Percentiles rank a stretch among this genome's conserved stretches.
Conservation (phyloP, 495 filamentous ascomycete species). For the Aspergillus coremiiformis region DNA sequence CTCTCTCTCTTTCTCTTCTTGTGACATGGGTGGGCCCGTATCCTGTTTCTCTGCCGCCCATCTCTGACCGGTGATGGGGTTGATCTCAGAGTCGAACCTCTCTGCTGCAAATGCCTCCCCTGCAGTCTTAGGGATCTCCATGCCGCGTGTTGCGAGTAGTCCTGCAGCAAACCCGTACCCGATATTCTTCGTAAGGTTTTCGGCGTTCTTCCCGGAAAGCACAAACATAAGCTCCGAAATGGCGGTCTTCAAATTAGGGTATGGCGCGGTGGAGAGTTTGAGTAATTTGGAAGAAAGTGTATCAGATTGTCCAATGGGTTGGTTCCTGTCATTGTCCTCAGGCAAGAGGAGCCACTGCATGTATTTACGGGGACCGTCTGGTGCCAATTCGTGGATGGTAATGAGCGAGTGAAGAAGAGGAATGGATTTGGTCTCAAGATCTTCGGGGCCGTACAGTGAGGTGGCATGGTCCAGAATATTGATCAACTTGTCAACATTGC, state of each 20-base stretch:
- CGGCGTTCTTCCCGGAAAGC: slow-evolving; percentile 67
- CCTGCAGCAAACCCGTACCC: slow-evolving; percentile 92
- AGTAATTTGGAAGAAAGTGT: slow-evolving; percentile 73
- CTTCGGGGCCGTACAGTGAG: slow-evolving; percentile 49
- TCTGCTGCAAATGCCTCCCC: slow-evolving; percentile 49
- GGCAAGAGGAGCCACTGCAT: slow-evolving; percentile 69
- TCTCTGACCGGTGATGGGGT: slow-evolving; percentile 87
- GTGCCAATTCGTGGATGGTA: slow-evolving; percentile 65
- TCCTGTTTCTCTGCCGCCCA: slow-evolving; percentile 57
- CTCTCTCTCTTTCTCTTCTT: slow-evolving; percentile 87
- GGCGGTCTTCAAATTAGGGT: slow-evolving; percentile 63
- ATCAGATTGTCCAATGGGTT: slow-evolving; percentile 67
- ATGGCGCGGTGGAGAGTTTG: slow-evolving; percentile 67
- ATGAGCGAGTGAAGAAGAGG: slow-evolving; percentile 69
- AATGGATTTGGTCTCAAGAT: slow-evolving; percentile 60
- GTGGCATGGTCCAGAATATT: slow-evolving; percentile 65
- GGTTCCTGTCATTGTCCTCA: slow-evolving; percentile 65
- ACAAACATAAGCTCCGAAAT: slow-evolving; percentile 80
- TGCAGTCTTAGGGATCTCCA: slow-evolving; percentile 62
- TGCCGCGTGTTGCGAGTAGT: slow-evolving; percentile 72
- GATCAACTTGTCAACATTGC: slow-evolving; percentile 61
- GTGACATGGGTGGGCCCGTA: slow-evolving; percentile 65
- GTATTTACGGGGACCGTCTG: slow-evolving; percentile 48
- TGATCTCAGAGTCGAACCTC: slow-evolving; percentile 45
- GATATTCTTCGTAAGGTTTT: slow-evolving; percentile 68